A percentile compares a stretch with the other conserved stretches of the same genome.
phyloP scores from a whole-genome alignment of 2,329 filamentous ascomycete genomes.

The Hyphodiscus sp. region DNA sequence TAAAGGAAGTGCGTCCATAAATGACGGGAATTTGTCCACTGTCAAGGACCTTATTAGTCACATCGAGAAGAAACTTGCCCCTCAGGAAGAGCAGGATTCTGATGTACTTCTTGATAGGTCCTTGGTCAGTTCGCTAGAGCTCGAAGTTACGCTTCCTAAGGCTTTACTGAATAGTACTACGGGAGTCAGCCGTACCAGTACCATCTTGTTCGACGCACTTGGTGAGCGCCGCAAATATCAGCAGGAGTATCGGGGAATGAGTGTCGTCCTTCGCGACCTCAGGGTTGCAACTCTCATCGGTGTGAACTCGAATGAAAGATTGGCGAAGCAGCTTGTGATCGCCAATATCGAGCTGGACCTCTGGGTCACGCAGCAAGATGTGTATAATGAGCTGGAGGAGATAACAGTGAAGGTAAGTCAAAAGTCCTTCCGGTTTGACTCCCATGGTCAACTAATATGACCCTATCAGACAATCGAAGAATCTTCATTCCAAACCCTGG shows the following conservation, averaged over 20 bases:
- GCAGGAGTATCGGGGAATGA: conserved; percentile 24
- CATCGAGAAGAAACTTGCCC: no score
- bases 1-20: no score
- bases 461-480: conserved; percentile 44
- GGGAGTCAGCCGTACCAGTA: conserved; percentile 34
- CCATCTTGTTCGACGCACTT: conserved; percentile 30
- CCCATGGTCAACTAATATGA: neutral
- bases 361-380: conserved; percentile 37
- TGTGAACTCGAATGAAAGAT: conserved; percentile 65
- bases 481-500: conserved; percentile 56
- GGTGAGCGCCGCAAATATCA: no score
- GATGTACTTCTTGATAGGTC: neutral
- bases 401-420: conserved; percentile 52
- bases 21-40: no score
- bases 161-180: neutral
- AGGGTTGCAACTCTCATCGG: conserved; percentile 63
- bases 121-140: neutral
- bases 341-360: conserved; percentile 56
- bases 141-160: neutral
- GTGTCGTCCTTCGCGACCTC: conserved; percentile 44
- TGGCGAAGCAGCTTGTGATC: conserved; percentile 59
- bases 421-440: neutral
- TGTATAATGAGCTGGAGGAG: conserved; percentile 50
- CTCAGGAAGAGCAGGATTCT: no score
- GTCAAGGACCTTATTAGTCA: no score